phyloP scores from a whole-genome alignment of 2,329 filamentous ascomycete species.

The Mycosphaerella arachidis region DNA sequence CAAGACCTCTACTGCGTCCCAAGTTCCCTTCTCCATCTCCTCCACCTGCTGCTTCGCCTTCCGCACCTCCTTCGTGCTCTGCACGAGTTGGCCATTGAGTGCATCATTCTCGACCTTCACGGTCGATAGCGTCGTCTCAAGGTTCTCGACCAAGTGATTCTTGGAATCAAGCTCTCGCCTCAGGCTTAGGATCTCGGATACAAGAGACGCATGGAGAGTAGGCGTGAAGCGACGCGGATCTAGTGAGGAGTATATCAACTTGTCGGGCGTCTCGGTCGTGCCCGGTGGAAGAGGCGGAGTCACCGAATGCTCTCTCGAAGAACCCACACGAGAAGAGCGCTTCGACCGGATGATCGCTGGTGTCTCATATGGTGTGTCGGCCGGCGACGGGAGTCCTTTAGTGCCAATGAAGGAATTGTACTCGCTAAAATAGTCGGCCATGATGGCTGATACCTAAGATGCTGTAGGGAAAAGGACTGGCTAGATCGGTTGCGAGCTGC shows the following conservation, averaged over 20 bases:
- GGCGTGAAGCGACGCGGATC: constrained; percentile 93
- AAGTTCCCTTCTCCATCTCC: constrained; percentile 79
- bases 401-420: constrained; percentile 44
- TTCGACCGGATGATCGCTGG: constrained; percentile 52
- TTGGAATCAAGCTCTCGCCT: constrained; percentile 89
- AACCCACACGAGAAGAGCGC: constrained; percentile 55
- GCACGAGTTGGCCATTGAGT: constrained; percentile 58
- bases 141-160: constrained; percentile 74
- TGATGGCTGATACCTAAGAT: constrained; percentile 10
- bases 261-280: constrained; percentile 34
- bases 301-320: constrained; percentile 63
- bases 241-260: constrained; percentile 46
- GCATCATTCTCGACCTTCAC: constrained; percentile 70
- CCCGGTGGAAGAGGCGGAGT: constrained; percentile 53
- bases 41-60: constrained; percentile 81
- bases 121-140: constrained; percentile 71
- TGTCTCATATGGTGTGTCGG: constrained; percentile 67
- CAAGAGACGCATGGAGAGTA: constrained; percentile 86
- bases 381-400: constrained; percentile 62
- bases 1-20: constrained; percentile 78
- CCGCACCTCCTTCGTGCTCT: constrained; percentile 69
- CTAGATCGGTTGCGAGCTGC: constrained; percentile 8
- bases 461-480: background rate
- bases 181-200: constrained; percentile 86
- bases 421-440: constrained; percentile 46